Percentiles rank a stretch among this genome's conserved stretches.
phyloP scores from a whole-genome alignment of 768 basidiomycete species.

The Serendipita sp. region DNA sequence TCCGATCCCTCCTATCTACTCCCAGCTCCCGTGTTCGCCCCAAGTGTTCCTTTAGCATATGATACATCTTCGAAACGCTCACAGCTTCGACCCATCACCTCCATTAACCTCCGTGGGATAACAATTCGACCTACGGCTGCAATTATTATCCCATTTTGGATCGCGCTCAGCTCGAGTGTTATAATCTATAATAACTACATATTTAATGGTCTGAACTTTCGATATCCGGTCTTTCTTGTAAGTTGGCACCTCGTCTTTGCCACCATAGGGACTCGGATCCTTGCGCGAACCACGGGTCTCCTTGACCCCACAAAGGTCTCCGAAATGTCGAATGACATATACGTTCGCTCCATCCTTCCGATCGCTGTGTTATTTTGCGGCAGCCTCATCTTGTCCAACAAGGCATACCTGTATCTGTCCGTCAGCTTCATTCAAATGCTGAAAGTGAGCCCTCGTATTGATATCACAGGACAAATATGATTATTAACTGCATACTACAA shows the following conservation, averaged over 20 bases:
- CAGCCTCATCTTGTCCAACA: conserved; percentile 81
- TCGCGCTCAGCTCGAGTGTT: conserved; percentile 70
- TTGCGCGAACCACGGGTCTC: conserved; percentile 66
- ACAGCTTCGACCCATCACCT: conserved; percentile 12
- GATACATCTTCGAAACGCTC: neutral
- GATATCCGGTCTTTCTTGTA: conserved; percentile 84
- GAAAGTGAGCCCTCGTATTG: too few relatives aligned
- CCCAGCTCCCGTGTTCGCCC: neutral
- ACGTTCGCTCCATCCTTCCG: conserved; percentile 74
- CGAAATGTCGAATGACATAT: conserved; percentile 63
- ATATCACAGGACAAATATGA: too few relatives aligned
- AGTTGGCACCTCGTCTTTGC: conserved; percentile 65
- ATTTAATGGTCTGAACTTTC: conserved; percentile 70
- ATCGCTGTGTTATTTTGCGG: conserved; percentile 90
- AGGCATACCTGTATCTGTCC: conserved; percentile 79
- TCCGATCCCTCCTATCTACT: neutral
- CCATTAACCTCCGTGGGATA: neutral
- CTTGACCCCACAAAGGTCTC: conserved; percentile 69
- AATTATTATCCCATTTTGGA: conserved; percentile 84
- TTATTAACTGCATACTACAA: too few relatives aligned
- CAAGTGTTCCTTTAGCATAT: neutral
- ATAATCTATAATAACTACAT: conserved; percentile 94
- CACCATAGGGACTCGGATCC: conserved; percentile 73
- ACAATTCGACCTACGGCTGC: conserved; percentile 27
- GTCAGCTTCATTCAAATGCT: conserved; percentile 97